Evolutionary conservation across 2,329 filamentous ascomycete species (phyloP), one percentile per base, ranked within the genome.

Genomic region (Aspergillus sclerotialis): DNA sequence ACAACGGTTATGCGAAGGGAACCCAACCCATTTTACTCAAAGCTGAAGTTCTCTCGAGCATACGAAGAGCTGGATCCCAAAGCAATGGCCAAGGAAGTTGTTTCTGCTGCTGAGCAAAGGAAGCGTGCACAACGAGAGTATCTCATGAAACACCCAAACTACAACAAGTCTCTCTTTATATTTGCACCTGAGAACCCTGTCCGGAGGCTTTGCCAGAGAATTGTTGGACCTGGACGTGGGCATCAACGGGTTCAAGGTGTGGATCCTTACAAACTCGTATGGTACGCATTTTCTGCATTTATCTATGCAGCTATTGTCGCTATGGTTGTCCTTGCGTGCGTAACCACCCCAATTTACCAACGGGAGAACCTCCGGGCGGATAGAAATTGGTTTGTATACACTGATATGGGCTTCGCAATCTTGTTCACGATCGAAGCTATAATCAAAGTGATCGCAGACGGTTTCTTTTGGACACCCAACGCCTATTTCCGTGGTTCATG

Each of bases 401-500:
- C 85, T 9, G 92, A 98, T 58, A 72, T 93, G 61, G 82, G 84
- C 5, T 98, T 98, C 56, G 88, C 90, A 2, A 61, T 83, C 2
- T 63, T 98, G 10, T 98, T 98, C 64, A 84, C 83, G 0, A 55
- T 85, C 5, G 92, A 98, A 61, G 87, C 89, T 1, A 53, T 80
- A 5, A 89, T 98, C 65, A 98, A 98, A 60, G 80, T 94, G 36
- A 79, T 98, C 49, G 92, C 92, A 0, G 92, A 98, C 64, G 92
- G 92, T 6, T 84, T 94, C 50, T 84, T 95, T 58, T 96, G 86
- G 78, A 95, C 92, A 0, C 92, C 92, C 0, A 95, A 98, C 61
- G 93, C 93, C 3, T 98, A 94, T 56, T 87, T 95, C 58, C 81
- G 92, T 50, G 90, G 90, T 54, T 90, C 89, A 0, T 98, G 92